Evolutionary conservation across 2,329 filamentous ascomycete genomes (phyloP).

Genomic region (Fusarium graminum): DNA sequence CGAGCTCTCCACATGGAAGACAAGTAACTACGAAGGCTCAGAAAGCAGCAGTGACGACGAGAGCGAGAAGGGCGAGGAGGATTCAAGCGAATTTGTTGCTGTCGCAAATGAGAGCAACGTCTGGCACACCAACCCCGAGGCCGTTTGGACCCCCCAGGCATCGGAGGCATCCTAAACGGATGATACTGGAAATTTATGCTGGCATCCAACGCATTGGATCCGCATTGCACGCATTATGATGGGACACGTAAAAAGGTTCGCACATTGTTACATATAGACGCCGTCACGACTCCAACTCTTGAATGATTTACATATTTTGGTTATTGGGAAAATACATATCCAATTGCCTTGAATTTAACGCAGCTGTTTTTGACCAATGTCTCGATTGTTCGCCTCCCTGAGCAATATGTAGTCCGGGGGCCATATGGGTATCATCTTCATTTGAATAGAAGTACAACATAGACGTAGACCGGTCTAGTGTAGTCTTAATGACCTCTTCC

Average conservation of each 20-base stretch:
- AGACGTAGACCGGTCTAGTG: not conserved
- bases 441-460: slow-evolving; percentile 28
- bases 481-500: slow-evolving; percentile 51
- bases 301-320: slow-evolving; percentile 26
- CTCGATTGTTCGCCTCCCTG: not conserved
- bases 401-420: not conserved
- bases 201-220: slow-evolving; percentile 29
- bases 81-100: slow-evolving; percentile 63
- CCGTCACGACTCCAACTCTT: slow-evolving; percentile 50
- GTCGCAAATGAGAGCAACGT: slow-evolving; percentile 60
- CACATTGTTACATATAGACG: slow-evolving; percentile 49
- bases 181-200: slow-evolving; percentile 26
- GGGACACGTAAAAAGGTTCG: slow-evolving; percentile 45
- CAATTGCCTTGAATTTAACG: slow-evolving; percentile 10
- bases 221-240: slow-evolving; percentile 43
- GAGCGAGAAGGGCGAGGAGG: slow-evolving; percentile 48
- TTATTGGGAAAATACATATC: slow-evolving; percentile 25
- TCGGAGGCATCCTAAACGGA: slow-evolving; percentile 42
- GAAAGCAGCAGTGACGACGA: slow-evolving; percentile 55
- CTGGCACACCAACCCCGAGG: slow-evolving; percentile 58
- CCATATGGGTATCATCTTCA: slow-evolving; percentile 36
- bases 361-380: slow-evolving; percentile 8
- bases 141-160: slow-evolving; percentile 60
- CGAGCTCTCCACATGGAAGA: slow-evolving; percentile 68
- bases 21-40: slow-evolving; percentile 56